phyloP scores from a whole-genome alignment of 1,284 basidiomycete species.

The Laetiporus sulphureus region DNA sequence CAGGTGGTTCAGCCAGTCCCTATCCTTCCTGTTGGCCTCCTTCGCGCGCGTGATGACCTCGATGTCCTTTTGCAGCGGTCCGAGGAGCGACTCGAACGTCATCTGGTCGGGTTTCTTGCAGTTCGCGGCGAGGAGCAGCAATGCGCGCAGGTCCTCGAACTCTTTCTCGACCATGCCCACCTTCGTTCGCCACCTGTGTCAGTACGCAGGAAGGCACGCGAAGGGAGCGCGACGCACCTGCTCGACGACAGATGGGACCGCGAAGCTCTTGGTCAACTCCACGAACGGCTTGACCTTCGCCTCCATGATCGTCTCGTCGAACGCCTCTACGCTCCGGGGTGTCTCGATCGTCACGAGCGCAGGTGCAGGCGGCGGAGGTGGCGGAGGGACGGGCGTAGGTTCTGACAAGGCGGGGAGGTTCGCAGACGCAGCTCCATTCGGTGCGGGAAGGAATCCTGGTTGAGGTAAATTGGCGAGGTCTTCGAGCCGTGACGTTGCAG shows the following conservation, averaged over 20 bases:
- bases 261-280: constrained; percentile 70
- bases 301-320: constrained; percentile 67
- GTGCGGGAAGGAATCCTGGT: constrained; percentile 19
- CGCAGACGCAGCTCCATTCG: constrained; percentile 29
- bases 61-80: constrained; percentile 71
- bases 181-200: constrained; percentile 35
- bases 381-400: constrained; percentile 35
- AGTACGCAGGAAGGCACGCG: constrained; percentile 2
- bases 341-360: constrained; percentile 34
- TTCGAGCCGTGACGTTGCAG: constrained; percentile 91
- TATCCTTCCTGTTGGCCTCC: constrained; percentile 77
- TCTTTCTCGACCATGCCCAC: constrained; percentile 64
- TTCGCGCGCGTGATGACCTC: constrained; percentile 75
- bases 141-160: constrained; percentile 61
- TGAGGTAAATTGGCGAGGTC: constrained; percentile 61
- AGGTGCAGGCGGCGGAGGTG: constrained; percentile 31
- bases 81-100: constrained; percentile 55
- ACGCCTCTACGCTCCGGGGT: constrained; percentile 66
- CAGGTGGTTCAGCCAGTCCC: constrained; percentile 81
- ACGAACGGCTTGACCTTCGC: constrained; percentile 71
- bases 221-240: constrained; percentile 49
- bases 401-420: too few species aligned
- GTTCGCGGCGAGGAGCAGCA: constrained; percentile 62
- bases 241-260: constrained; percentile 63
- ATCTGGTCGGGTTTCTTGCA: constrained; percentile 79